A percentile compares a stretch with the other conserved stretches of the same genome.
Conservation (phyloP, 805 yeast genomes). For the Spathaspora boniae region DNA sequence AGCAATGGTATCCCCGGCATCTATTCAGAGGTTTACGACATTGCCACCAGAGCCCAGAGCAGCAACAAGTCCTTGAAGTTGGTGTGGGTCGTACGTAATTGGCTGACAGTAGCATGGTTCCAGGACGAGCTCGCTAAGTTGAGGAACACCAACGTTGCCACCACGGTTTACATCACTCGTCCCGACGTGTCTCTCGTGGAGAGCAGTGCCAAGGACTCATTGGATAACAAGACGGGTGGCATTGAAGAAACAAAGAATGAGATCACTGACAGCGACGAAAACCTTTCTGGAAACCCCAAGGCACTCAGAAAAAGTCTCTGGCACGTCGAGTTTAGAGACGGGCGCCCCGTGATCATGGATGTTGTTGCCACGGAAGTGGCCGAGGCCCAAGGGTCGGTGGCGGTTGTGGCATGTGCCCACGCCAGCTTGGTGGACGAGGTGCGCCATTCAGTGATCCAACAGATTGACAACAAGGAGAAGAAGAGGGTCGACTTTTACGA, state of each 20-base stretch:
- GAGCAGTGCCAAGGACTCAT: no score
- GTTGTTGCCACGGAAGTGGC: slow-evolving; percentile 35
- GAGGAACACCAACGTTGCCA: slow-evolving; percentile 20
- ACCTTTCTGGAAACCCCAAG: no score
- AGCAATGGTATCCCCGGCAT: slow-evolving; percentile 73
- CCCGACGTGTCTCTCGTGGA: slow-evolving; percentile 17
- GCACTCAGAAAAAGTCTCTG: no score
- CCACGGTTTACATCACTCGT: slow-evolving; percentile 27
- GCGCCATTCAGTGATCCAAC: slow-evolving; percentile 44
- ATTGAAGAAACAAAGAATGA: no score
- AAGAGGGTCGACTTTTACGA: slow-evolving; percentile 68
- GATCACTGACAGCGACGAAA: no score
- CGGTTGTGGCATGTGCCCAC: slow-evolving; percentile 65
- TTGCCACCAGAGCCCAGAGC: slow-evolving; percentile 18
- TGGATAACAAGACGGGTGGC: no score
- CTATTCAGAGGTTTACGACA: slow-evolving; percentile 34
- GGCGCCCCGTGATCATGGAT: slow-evolving; percentile 46
- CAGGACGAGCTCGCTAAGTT: slow-evolving; percentile 34
- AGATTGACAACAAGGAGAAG: slow-evolving; percentile 31
- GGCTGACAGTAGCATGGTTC: slow-evolving; percentile 47
- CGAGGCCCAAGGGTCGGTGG: slow-evolving; percentile 40
- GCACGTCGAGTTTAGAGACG: slow-evolving; percentile 36
- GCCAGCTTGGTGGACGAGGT: slow-evolving; percentile 54
- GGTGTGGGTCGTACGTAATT: slow-evolving; percentile 62
- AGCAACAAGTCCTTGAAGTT: slow-evolving; percentile 33